Evolutionary conservation across 2,329 filamentous ascomycete species (phyloP).

Genomic region (Daldinia sp.): DNA sequence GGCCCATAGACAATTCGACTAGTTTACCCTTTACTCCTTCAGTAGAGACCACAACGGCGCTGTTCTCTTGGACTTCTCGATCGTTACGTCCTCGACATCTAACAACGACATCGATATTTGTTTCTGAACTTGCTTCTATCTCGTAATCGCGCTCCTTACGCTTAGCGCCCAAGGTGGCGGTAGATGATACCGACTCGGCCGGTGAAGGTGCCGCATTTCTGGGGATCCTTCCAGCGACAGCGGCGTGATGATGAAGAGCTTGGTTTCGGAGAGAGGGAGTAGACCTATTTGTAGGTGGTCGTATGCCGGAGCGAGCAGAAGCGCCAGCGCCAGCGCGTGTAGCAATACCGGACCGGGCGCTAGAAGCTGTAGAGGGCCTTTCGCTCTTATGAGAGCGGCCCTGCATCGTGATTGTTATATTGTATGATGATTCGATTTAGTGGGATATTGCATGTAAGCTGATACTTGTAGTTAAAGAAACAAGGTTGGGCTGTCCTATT

Average conservation of each 20-base stretch:
- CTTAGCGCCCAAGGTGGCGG: constrained; percentile 70
- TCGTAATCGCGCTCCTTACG: constrained; percentile 90
- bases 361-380: constrained; percentile 43
- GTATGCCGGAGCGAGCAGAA: constrained; percentile 36
- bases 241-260: constrained; percentile 35
- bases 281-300: constrained; percentile 38
- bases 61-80: constrained; percentile 92
- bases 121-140: constrained; percentile 75
- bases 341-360: constrained; percentile 33
- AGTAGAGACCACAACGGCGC: constrained; percentile 87
- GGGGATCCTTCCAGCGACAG: constrained; percentile 45
- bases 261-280: constrained; percentile 42
- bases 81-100: constrained; percentile 92
- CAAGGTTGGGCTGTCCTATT: constrained; percentile 5
- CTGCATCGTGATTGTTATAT: constrained; percentile 40
- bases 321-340: constrained; percentile 19
- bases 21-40: constrained; percentile 87
- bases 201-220: constrained; percentile 69
- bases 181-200: constrained; percentile 71
- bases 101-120: constrained; percentile 97
- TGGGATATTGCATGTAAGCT: constrained; percentile 15
- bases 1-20: constrained; percentile 90
- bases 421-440: constrained; percentile 5
- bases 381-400: constrained; percentile 46
- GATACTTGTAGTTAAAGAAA: constrained; percentile 27